These are phyloP conservation scores for Trametes hirsuta DNA, from an alignment of 1,284 basidiomycete species.

Conservation along the genomic window DNA sequence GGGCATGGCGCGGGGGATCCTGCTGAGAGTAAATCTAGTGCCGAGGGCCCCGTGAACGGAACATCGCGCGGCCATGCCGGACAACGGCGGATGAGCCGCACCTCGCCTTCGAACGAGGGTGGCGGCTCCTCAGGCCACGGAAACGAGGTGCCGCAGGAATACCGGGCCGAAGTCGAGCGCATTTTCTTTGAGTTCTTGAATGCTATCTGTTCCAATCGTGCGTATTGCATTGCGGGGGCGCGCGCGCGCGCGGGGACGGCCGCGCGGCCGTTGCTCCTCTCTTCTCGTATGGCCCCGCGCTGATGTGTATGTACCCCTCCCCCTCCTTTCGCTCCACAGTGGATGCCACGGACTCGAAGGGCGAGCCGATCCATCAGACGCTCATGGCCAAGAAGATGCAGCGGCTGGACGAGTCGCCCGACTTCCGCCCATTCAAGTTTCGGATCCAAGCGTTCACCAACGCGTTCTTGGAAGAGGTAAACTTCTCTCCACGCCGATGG, in stretches of 20 bases:
- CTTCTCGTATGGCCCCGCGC: constrained; percentile 4
- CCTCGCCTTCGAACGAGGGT: constrained; percentile 35
- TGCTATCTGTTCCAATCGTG: constrained; percentile 88
- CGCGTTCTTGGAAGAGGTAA: constrained; percentile 90
- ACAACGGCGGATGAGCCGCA: constrained; percentile 34
- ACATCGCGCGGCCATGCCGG: constrained; percentile 27
- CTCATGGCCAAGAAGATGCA: constrained; percentile 99
- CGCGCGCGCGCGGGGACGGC: background rate
- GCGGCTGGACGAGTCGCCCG: constrained; percentile 90
- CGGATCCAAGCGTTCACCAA: constrained; percentile 99
- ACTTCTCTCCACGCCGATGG: constrained; percentile 25
- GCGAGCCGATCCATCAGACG: constrained; percentile 97
- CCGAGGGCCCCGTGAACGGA: constrained; percentile 29
- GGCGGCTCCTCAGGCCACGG: constrained; percentile 38
- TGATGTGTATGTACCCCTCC: constrained; percentile 16
- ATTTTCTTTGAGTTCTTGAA: constrained; percentile 93
- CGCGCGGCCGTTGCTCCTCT: background rate
- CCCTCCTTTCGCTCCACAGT: constrained; percentile 52
- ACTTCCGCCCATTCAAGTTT: constrained; percentile 99
- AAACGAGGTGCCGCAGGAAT: constrained; percentile 81
- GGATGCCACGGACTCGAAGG: constrained; percentile 91
- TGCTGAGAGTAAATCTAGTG: constrained; percentile 25
- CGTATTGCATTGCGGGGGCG: constrained; percentile 37
- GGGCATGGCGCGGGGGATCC: constrained; percentile 10
- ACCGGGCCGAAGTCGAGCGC: constrained; percentile 81